phyloP scores from a whole-genome alignment of 2,329 filamentous ascomycete genomes.

The Ophiostoma sp. region DNA sequence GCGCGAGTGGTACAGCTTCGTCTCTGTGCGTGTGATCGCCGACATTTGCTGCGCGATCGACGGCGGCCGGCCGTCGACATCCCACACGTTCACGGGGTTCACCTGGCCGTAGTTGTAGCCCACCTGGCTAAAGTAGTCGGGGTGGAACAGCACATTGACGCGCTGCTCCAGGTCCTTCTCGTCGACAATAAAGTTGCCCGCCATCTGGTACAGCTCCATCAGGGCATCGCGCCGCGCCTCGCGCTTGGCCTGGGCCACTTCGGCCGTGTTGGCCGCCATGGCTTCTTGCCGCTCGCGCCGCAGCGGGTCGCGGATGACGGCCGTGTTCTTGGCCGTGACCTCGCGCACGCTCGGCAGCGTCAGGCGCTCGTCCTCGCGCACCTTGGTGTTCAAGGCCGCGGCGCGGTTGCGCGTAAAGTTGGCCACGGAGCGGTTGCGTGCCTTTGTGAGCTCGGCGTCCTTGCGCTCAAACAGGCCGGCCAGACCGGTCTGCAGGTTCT shows the following conservation, averaged over 20 bases:
- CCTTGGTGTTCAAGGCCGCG: constrained; percentile 44
- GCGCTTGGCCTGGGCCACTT: constrained; percentile 47
- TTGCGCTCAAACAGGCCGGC: constrained; percentile 64
- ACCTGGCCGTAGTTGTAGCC: constrained; percentile 34
- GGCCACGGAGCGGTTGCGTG: constrained; percentile 31
- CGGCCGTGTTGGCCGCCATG: constrained; percentile 39
- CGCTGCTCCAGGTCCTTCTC: constrained; percentile 69
- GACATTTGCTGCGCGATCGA: constrained; percentile 44
- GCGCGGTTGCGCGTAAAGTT: constrained; percentile 45
- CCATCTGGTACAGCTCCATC: constrained; percentile 85
- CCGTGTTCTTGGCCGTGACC: constrained; percentile 45
- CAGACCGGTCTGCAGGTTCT: constrained; percentile 68
- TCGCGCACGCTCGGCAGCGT: constrained; percentile 63
- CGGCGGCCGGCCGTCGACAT: constrained; percentile 43
- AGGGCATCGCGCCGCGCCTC: constrained; percentile 63
- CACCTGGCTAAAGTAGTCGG: constrained; percentile 48
- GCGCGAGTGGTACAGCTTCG: constrained; percentile 36
- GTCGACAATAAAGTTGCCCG: constrained; percentile 77
- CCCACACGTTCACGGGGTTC: constrained; percentile 48
- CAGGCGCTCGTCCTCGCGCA: constrained; percentile 66
- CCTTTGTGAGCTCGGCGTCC: constrained; percentile 36
- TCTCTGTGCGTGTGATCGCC: constrained; percentile 33
- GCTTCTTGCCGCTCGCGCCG: constrained; percentile 52
- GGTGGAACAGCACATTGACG: constrained; percentile 72
- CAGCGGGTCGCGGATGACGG: constrained; percentile 56